Conservation (phyloP, 768 basidiomycete species). For the Trichaptum fuscoviolaceum region DNA sequence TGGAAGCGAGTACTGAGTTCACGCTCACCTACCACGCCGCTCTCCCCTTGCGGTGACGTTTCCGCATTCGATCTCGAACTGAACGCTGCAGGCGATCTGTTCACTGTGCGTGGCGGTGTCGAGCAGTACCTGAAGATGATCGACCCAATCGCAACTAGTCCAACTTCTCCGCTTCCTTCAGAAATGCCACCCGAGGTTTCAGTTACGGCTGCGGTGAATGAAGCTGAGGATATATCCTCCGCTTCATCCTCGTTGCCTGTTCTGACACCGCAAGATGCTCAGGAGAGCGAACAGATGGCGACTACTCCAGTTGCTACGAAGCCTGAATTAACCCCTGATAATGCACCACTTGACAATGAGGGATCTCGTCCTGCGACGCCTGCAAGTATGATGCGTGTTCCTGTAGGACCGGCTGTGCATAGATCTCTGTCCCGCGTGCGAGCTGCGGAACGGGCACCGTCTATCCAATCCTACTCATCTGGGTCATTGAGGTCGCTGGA, state of each 20-base stretch:
- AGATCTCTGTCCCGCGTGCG: background rate
- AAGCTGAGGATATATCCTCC: background rate
- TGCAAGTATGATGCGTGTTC: constrained; percentile 1
- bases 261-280: background rate
- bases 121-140: constrained; percentile 62
- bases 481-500: background rate
- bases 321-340: background rate
- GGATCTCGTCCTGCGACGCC: background rate
- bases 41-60: constrained; percentile 38
- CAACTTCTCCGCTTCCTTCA: constrained; percentile 9
- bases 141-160: constrained; percentile 26
- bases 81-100: constrained; percentile 52
- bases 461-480: background rate
- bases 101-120: constrained; percentile 56
- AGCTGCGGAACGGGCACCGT: background rate
- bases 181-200: constrained; percentile 8
- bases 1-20: constrained; percentile 76
- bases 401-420: background rate
- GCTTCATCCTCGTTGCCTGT: background rate
- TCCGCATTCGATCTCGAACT: constrained; percentile 71
- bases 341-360: background rate
- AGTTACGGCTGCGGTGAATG: background rate
- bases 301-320: background rate
- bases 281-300: background rate
- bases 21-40: constrained; percentile 32